Base-by-base conservation (phyloP, 1,139 yeast species). In the Kodamaea plutei region DNA sequence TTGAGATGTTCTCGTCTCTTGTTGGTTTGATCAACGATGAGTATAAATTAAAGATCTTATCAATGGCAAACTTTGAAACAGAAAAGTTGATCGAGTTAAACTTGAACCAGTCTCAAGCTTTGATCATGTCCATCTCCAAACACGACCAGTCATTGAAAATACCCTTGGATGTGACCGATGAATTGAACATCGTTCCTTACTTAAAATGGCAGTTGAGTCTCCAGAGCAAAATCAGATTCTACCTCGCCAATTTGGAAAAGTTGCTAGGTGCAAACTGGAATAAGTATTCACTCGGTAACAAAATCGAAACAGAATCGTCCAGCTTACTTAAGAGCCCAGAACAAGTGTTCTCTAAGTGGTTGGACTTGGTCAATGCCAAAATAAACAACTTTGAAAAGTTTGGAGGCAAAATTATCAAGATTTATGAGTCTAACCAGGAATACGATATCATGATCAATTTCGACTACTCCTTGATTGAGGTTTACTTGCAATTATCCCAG, bases 211-310 rank as follows among this genome's bases (percentile, higher is more conserved):
- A 47, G 18, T 26, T 48, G 4, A 46, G 58, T 23, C 29, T 58
- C 5, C 36, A 36, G 5, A 41, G 44, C 10, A 60, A 54, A 33
- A 29, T 54, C 9, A 30, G 40, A 13, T 56, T 47, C 32, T 61
- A 57, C 35, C 31, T 44, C 12, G 26, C 20, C 0, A 44, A 41
- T 22, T 39, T 63, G 8, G 37, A 41, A 5, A 36, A 29, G n/a
- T 34, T 65, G 2, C 63, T 89, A 8, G 95, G 96, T 0, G 48
- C 62, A 9, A 82, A 79, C 18, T 89, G 96, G 96, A 64, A 61
- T 29, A 67, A 74, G 25, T 84, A 80, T 44, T 77, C 89, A 0
- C 79, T 81, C 29, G 96, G 96, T 0, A 72, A 68, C 32, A 74
- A 71, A 39, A 70, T 89, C 2, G 63, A 69, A 10, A 52, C 64